Evolutionary conservation across 768 basidiomycete species (phyloP).

Genomic region (Naganishia randhawae): DNA sequence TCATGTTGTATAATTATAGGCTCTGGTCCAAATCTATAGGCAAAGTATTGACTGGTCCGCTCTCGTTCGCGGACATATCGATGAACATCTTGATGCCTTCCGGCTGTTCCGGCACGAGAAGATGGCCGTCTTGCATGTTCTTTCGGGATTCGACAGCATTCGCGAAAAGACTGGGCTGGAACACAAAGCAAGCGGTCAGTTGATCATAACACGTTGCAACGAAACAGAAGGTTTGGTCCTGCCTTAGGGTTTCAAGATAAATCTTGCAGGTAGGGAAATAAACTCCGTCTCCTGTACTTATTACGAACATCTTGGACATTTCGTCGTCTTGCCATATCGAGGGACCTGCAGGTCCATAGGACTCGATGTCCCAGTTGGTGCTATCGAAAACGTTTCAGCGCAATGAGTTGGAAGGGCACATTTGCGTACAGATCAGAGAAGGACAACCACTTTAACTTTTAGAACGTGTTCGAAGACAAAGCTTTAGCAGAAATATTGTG

Average conservation of each 20-base stretch:
- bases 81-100: not conserved
- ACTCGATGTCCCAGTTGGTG: no score
- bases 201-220: not conserved
- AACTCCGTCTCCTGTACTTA: no score
- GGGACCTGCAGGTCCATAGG: no score
- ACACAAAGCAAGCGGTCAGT: not conserved
- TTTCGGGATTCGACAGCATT: not conserved
- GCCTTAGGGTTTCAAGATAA: not conserved
- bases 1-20: not conserved
- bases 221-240: not conserved
- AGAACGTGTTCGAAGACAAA: no score
- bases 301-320: no score
- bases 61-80: not conserved
- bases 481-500: no score
- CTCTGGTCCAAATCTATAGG: not conserved
- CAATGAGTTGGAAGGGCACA: no score
- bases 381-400: no score
- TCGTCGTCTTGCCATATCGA: no score
- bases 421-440: no score
- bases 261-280: no score
- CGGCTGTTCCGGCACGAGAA: not conserved
- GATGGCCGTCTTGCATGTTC: not conserved
- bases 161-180: not conserved
- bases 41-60: not conserved
- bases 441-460: no score